phyloP scores from a whole-genome alignment of 176 grass and related monocot species.

The Eremochloa ophiuroides region DNA sequence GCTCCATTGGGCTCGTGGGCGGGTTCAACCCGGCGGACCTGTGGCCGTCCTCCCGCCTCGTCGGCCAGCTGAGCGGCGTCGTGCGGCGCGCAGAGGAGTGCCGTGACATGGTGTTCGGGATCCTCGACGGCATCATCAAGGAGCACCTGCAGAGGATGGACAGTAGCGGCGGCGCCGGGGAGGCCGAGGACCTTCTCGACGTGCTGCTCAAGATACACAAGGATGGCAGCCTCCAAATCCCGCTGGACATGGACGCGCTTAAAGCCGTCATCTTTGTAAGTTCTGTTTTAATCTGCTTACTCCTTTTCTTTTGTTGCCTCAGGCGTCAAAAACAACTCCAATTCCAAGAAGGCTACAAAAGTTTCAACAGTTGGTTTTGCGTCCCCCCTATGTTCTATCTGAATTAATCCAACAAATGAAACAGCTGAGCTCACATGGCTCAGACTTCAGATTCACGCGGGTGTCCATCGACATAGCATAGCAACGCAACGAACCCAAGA shows the following conservation, averaged over 20 bases:
- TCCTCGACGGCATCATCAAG: slow-evolving; percentile 53
- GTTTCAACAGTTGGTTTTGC: neutral
- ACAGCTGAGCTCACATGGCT: no score
- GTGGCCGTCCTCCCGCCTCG: slow-evolving; percentile 48
- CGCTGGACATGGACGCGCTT: slow-evolving; percentile 39
- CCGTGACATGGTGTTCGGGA: slow-evolving; percentile 28
- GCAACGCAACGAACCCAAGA: no score
- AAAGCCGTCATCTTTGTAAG: slow-evolving; percentile 64
- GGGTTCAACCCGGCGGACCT: slow-evolving; percentile 59
- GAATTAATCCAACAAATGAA: no score
- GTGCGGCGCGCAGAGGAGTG: slow-evolving; percentile 23
- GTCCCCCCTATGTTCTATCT: neutral
- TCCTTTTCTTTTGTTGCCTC: no score
- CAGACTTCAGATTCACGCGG: no score
- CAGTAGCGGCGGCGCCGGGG: neutral
- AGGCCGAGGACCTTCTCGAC: slow-evolving; percentile 43
- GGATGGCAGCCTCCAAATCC: slow-evolving; percentile 23
- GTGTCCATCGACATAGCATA: no score
- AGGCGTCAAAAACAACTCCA: no score
- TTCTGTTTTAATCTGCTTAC: no score
- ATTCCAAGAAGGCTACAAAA: neutral
- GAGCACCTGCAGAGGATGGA: slow-evolving; percentile 36
- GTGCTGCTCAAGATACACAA: slow-evolving; percentile 55
- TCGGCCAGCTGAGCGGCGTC: slow-evolving; percentile 26
- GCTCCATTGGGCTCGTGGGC: neutral